Base-by-base conservation (phyloP, 2,329 filamentous ascomycete genomes). In the Claviceps quebecensis region DNA sequence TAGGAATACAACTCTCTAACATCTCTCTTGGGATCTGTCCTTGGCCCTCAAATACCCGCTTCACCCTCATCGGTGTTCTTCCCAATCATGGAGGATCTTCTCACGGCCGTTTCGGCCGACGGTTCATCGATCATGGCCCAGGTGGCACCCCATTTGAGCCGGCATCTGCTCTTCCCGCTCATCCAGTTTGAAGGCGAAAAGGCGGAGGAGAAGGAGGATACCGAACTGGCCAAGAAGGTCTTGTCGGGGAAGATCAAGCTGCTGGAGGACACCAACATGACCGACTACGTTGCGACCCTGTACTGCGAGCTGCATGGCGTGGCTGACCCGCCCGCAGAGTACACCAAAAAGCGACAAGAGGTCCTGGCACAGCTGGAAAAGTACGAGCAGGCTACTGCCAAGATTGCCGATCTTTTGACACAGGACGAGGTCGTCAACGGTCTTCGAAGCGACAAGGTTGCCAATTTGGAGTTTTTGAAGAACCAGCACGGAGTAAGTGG, bases 241-340 rank as follows among this genome's bases (percentile, higher is more conserved):
- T 84, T 84, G 56, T 81, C 86, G 66, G 83, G 89, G 61, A 95
- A 95, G 71, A 95, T 91, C 69, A 84, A 91, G 72, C 82, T 98
- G 53, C 81, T 98, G 60, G 91, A 95, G 74, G 84, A 89, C 69
- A 97, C 93, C 64, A 96, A 97, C 77, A 98, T 98, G 93, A 93
- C 86, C 63, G 93, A 98, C 71, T 98, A 95, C 68, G 87, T 97
- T 51, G 90, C 90, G 64, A 86, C 84, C 63, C 75, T 98, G 59
- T 88, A 95, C 76, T 86, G 86, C 67, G 86, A 96, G 64, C 81
- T 98, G 59, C 82, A 97, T 73, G 78, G 83, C 61, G 80, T 88
- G 57, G 77, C 85, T 54, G 78, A 87, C 56, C 74, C 86, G 51
- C 90, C 93, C 48, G 78, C 84, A 56, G 89, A 96, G 70, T 97